Evolutionary conservation across 73 alveolate species (phyloP), one percentile per base, ranked within the genome.

Genomic region (Stentor coeruleus): DNA sequence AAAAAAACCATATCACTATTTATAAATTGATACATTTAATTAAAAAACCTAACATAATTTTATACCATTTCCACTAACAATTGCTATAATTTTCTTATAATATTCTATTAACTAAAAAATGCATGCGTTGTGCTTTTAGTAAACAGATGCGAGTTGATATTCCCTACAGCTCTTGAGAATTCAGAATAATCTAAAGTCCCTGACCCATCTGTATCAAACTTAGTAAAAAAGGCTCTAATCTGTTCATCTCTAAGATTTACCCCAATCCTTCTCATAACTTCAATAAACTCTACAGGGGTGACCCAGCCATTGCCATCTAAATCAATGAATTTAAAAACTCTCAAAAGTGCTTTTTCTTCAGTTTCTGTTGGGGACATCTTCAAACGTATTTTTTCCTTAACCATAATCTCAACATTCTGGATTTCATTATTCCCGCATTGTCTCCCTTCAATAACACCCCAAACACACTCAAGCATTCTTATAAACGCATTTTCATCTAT

Each of bases 81-180:
- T n/a, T n/a, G n/a, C n/a, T n/a, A n/a, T n/a, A n/a, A n/a, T n/a
- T n/a, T n/a, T n/a, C n/a, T n/a, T n/a, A n/a, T n/a, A n/a, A n/a
- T n/a, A n/a, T n/a, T n/a, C n/a, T n/a, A 49, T 33, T 66, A 66
- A 66, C 79, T 66, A 66, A 20, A 31, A 31, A 66, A 66, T 11
- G 79, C n/a, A 33, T 66, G 79, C n/a, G 79, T 20, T 20, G 37
- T 66, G 79, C 79, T 66, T 66, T 66, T 20, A 2, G 79, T 66
- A 40, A 66, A 66, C 33, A 66, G 11, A 66, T 66, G 79, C 37
- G 79, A 66, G 40, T 66, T 31, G 37, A 26, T 66, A 66, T 33
- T 33, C 14, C 79, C 79, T 11, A 66, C 37, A 0, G 79, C n/a
- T 66, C 79, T 20, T 20, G 40, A 20, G 2, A 66, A 66, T 2